Evolutionary conservation across 345 rosid genomes (phyloP), one percentile per base, ranked within the genome.

Genomic region (Firmiana major): DNA sequence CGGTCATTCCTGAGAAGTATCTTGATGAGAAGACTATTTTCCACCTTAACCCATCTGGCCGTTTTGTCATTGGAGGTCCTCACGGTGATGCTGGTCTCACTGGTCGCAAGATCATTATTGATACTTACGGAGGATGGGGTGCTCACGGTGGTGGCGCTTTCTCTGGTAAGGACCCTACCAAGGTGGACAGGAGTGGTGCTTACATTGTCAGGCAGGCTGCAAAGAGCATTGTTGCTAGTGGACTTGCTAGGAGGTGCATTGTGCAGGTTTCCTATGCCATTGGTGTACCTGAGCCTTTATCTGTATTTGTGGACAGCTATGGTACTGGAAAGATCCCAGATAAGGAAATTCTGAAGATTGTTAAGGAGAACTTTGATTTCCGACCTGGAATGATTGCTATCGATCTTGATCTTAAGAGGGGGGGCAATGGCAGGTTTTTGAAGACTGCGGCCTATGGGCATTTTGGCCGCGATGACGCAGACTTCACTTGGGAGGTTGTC

Each of bases 11-110:
- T 0, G 92, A 88, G 73, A 88, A 92, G 76, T 92, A 90, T 77
- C 88, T 92, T 31, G 94, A 90, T 13, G 97, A 90, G 85, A 89
- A 90, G 75, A 92, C 97, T 46, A 92, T 92, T 76, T 92, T 92
- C 84, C 97, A 92, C 83, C 91, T 89, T 4, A 92, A 92, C 87
- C 93, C 97, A 10, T 90, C 94, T 24, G 93, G 97, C 17, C 89
- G 92, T 70, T 90, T 92, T 7, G 94, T 92, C 45, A 92, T 92
- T 3, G 94, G 92, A 6, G 97, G 93, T 9, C 94, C 93, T 54
- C 94, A 92, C 15, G 97, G 93, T 10, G 94, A 92, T 74, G 97
- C 93, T 0, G 97, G 92, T n/a, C 92, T 92, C 46, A 92, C 94
- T 0, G 93, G 97, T 19, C 90, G 90, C 13, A 90, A 92, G 87